phyloP scores from a whole-genome alignment of 164 flowering plant species.

The Cinnamomum micranthum region DNA sequence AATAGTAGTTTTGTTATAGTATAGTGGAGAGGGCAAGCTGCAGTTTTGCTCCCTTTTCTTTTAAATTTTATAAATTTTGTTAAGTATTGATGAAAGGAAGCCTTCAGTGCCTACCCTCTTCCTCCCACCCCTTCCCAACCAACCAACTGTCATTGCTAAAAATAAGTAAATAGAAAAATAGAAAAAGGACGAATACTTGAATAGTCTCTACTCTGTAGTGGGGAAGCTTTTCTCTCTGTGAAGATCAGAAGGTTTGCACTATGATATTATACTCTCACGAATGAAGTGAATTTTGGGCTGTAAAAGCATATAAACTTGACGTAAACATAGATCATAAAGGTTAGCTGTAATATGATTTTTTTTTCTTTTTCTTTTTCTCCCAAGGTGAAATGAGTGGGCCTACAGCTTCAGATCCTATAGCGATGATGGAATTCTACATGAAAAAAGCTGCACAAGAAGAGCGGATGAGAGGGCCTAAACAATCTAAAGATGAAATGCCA shows the following conservation, averaged over 20 bases:
- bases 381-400: slow-evolving; percentile 47
- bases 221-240: not conserved
- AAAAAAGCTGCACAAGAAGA: slow-evolving; percentile 96
- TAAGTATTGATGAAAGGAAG: too few relatives aligned
- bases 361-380: not conserved
- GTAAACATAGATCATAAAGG: not conserved
- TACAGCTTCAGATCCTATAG: slow-evolving; percentile 64
- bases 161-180: too few relatives aligned
- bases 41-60: not conserved
- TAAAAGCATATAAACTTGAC: not conserved
- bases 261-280: not conserved
- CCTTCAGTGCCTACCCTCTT: too few relatives aligned
- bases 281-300: not conserved
- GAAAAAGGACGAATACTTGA: too few relatives aligned
- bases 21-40: not conserved
- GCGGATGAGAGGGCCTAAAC: slow-evolving; percentile 61
- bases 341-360: not conserved
- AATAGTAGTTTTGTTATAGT: not conserved
- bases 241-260: not conserved
- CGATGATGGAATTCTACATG: slow-evolving; percentile 98
- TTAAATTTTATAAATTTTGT: too few relatives aligned
- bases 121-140: not conserved
- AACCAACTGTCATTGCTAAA: not conserved
- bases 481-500: slow-evolving; percentile 98
- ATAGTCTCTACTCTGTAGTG: not conserved